A percentile compares a stretch with the other conserved stretches of the same genome.
phyloP scores from a whole-genome alignment of 768 basidiomycete genomes.

The Boletus rubescentipes region DNA sequence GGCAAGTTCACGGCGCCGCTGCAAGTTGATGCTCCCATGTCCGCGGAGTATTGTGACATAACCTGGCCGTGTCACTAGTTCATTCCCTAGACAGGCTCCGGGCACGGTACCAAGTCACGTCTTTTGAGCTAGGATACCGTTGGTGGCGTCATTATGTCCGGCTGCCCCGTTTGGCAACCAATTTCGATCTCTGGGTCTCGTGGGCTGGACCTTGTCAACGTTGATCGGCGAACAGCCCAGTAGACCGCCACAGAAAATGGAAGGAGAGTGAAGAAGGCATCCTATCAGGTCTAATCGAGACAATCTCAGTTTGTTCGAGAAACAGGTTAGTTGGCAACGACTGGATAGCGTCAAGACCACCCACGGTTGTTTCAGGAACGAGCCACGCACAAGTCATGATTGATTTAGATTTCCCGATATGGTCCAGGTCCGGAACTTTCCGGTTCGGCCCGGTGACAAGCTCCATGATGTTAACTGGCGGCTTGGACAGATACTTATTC shows the following conservation, averaged over 20 bases:
- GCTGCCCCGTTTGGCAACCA: neutral
- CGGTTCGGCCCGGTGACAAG: constrained; percentile 28
- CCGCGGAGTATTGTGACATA: constrained; percentile 24
- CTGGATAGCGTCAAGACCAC: neutral
- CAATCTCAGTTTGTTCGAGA: constrained; percentile 22
- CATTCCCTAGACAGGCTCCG: constrained; percentile 14
- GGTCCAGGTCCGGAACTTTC: constrained; percentile 21
- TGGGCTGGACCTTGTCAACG: neutral
- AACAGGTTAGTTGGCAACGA: constrained; percentile 12
- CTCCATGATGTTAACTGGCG: constrained; percentile 8
- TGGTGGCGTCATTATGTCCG: constrained; percentile 1
- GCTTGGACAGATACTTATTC: constrained; percentile 30
- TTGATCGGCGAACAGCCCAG: constrained; percentile 25
- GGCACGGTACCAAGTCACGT: neutral
- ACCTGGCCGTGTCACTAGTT: neutral
- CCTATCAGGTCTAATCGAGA: constrained; percentile 27
- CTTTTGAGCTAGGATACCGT: neutral
- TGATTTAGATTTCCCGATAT: constrained; percentile 29
- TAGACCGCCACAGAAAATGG: constrained; percentile 1
- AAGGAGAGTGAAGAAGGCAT: constrained; percentile 11
- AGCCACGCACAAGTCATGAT: neutral
- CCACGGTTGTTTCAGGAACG: constrained; percentile 32
- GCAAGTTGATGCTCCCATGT: constrained; percentile 16
- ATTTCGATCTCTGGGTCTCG: constrained; percentile 5
- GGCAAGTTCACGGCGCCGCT: constrained; percentile 15